Evolutionary conservation across 495 filamentous ascomycete species (phyloP), one percentile per base, ranked within the genome.

Genomic region (Pyronema domesticum): DNA sequence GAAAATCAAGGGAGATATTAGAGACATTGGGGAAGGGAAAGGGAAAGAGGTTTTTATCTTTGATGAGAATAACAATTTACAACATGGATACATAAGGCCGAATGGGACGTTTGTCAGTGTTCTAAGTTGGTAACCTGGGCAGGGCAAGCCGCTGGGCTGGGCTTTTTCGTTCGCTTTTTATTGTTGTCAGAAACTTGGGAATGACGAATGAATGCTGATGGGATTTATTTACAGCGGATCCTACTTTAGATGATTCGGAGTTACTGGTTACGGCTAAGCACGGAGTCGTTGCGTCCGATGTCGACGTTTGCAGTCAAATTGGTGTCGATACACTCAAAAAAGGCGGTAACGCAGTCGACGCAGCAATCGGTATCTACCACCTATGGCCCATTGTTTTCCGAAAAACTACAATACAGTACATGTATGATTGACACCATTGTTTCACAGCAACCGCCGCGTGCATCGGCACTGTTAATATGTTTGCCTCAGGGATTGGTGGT

Each of bases 331-430:
- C 65, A 17, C 18, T 65, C 56, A 61, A 58, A 55, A 54, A 57
- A 44, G 63, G 63, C 17, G 63, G 63, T 6, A 65, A 65, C 46
- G 63, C 63, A 3, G 50, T 65, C 11, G 63, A 65, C 53, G 59
- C 62, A 8, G 59, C 55, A 23, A 65, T 65, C 37, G 62, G 62
- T 64, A 60, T 30, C 14, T 6, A 4, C 39, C 13, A 39, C 50
- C 39, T 14, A 39, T 39, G 3, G 6, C 19, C 19, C 6, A 13
- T 47, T n/a, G 30, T n/a, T 1, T 17, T 43, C 39, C 15, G 15
- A 43, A n/a, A 13, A 43, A 33, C 13, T 30, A 30, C 5, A 30
- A 30, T 30, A 30, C 23, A 30, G 23, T 30, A 30, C 23, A 30
- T 30, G 23, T 30, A 30, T 5, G 5, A 30, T 5, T 30, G 23